These are phyloP conservation scores for Flaveria bidentis DNA, from an alignment of 129 eudicot species.

Conservation along the genomic window DNA sequence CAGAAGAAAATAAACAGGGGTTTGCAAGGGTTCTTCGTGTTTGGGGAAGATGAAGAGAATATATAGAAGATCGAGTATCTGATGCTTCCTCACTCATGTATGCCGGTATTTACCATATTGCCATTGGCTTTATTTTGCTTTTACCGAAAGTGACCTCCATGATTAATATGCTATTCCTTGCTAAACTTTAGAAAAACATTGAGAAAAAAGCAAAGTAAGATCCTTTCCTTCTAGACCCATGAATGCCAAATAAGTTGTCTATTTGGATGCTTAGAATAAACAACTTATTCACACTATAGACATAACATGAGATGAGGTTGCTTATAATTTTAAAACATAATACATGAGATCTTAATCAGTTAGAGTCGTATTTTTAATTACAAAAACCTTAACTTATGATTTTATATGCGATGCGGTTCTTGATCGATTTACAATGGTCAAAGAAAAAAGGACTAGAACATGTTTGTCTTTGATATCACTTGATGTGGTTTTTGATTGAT, in stretches of 20 bases:
- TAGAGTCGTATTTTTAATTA: too few species aligned
- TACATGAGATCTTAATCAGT: too few species aligned
- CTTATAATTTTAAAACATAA: too few species aligned
- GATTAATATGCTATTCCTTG: constrained; percentile 29
- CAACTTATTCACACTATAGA: too few species aligned
- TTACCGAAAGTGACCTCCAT: constrained; percentile 31
- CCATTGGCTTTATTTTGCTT: constrained; percentile 17
- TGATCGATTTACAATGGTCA: too few species aligned
- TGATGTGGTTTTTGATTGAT: too few species aligned
- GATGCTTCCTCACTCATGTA: constrained; percentile 1
- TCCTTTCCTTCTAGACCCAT: background rate
- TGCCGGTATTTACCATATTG: background rate
- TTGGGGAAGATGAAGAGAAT: constrained; percentile 17
- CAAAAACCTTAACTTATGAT: too few species aligned
- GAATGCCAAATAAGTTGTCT: background rate
- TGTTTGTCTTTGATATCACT: too few species aligned
- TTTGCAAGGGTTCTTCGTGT: constrained; percentile 15
- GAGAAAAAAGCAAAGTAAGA: background rate
- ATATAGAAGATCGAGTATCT: constrained; percentile 27
- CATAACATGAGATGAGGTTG: too few species aligned
- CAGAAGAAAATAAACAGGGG: constrained; percentile 7
- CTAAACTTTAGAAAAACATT: background rate
- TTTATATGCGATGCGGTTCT: too few species aligned
- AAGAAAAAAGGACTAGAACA: too few species aligned
- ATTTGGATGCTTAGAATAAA: background rate